A percentile compares a stretch with the other conserved stretches of the same genome.
These are phyloP conservation scores for Agaricus blazei DNA, from an alignment of 768 basidiomycete genomes.

Conservation along the genomic window DNA sequence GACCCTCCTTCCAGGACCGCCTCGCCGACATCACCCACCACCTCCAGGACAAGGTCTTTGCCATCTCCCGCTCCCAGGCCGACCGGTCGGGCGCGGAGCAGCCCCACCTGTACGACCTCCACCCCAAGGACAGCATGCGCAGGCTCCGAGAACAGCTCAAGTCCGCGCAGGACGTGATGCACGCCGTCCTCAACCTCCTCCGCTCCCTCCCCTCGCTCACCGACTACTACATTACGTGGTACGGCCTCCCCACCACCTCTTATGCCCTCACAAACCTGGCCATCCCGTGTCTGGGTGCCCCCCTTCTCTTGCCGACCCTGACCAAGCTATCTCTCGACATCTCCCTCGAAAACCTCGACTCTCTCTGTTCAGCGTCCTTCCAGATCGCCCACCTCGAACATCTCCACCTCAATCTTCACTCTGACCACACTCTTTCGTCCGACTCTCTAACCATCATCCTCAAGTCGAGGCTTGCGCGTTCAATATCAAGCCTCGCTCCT, in stretches of 20 bases:
- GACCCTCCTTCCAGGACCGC: background rate
- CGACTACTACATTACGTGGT: constrained; percentile 48
- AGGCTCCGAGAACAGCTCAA: constrained; percentile 3
- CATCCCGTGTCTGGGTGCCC: constrained; percentile 1
- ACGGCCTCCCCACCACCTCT: constrained; percentile 26
- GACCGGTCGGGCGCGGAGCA: constrained; percentile 18
- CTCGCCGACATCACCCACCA: constrained; percentile 5
- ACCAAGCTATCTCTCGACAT: constrained; percentile 38
- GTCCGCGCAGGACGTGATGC: constrained; percentile 30
- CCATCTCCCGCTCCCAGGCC: background rate
- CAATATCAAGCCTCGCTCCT: constrained; percentile 28
- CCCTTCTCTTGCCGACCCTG: constrained; percentile 18
- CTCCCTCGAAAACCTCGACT: constrained; percentile 34
- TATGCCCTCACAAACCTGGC: constrained; percentile 9
- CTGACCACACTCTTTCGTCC: constrained; percentile 24
- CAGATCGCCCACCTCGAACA: constrained; percentile 30
- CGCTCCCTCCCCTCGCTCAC: constrained; percentile 38
- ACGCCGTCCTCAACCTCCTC: constrained; percentile 37
- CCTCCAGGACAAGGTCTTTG: constrained; percentile 4
- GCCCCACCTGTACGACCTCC: constrained; percentile 27
- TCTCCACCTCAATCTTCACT: constrained; percentile 37
- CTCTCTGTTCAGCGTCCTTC: constrained; percentile 26
- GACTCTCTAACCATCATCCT: constrained; percentile 26
- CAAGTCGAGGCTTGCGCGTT: constrained; percentile 31
- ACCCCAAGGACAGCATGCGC: background rate